These are phyloP conservation scores for Suillus fuscotomentosus DNA, from an alignment of 768 basidiomycete species.

Conservation along the genomic window DNA sequence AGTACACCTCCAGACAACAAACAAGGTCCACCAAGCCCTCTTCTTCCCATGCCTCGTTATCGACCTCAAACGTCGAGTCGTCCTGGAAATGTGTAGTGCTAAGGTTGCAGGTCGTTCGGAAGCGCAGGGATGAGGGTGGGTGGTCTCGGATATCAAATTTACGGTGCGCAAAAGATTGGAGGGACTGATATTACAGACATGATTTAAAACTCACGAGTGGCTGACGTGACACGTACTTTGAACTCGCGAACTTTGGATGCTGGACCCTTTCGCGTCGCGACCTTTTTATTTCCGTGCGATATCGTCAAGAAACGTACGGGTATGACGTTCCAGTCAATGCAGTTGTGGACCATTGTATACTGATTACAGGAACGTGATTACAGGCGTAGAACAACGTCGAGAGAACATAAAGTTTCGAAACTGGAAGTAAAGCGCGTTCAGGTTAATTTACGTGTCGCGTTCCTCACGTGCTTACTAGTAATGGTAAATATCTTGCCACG, in stretches of 20 bases:
- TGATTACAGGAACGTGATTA: not conserved
- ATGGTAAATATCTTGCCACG: no score
- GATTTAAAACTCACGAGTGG: not conserved
- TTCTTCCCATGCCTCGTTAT: constrained; percentile 1
- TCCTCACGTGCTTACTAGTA: not conserved
- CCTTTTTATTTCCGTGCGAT: not conserved
- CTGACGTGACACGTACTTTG: not conserved
- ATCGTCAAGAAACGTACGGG: constrained; percentile 18
- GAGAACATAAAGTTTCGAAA: not conserved
- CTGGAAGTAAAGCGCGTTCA: not conserved
- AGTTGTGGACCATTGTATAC: constrained; percentile 22
- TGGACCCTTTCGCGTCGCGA: not conserved
- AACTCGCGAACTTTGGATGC: not conserved
- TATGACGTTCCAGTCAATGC: constrained; percentile 21
- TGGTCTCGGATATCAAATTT: not conserved
- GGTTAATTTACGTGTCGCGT: not conserved
- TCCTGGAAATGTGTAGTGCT: not conserved
- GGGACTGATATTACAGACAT: not conserved
- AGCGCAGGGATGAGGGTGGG: not conserved
- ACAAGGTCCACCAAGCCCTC: not conserved
- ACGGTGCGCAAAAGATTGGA: not conserved
- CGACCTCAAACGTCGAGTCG: not conserved
- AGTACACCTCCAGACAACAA: not conserved
- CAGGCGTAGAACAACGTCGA: no score
- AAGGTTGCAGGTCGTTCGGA: constrained; percentile 3